Percentiles rank a stretch among this genome's conserved stretches.
phyloP scores from a whole-genome alignment of 257 asterid species.

The Gentiana straminea region DNA sequence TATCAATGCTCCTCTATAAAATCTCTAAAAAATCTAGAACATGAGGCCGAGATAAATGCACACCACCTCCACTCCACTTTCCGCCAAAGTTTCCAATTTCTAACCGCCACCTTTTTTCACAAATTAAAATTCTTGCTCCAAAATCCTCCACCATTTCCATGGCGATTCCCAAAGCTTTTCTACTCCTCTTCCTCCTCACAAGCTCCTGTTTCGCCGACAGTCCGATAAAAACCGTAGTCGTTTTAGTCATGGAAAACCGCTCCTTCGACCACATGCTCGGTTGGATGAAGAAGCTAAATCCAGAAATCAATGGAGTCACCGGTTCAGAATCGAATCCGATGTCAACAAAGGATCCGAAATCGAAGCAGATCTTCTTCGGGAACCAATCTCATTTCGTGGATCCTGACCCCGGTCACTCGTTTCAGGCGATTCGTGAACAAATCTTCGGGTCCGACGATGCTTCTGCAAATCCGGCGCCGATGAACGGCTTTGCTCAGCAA shows the following conservation, averaged over 20 bases:
- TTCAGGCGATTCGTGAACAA: conserved; percentile 80
- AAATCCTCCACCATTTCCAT: conserved; percentile 1
- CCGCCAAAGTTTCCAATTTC: no score
- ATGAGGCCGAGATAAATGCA: no score
- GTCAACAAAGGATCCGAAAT: conserved; percentile 38
- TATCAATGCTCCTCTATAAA: no score
- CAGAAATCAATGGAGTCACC: conserved; percentile 62
- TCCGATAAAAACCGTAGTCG: conserved; percentile 78
- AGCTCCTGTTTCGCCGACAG: conserved; percentile 7
- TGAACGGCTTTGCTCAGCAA: conserved; percentile 89
- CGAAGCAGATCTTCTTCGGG: conserved; percentile 35
- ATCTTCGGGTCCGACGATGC: conserved; percentile 57
- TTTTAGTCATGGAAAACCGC: conserved; percentile 87
- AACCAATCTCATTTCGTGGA: conserved; percentile 59
- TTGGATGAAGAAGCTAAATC: conserved; percentile 88
- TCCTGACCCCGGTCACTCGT: conserved; percentile 94
- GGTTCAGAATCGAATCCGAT: conserved; percentile 61
- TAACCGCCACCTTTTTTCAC: not conserved
- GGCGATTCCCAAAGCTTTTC: not conserved
- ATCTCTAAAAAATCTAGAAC: no score
- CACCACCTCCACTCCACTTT: no score
- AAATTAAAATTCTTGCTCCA: not conserved
- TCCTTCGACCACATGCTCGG: conserved; percentile 98
- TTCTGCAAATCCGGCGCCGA: conserved; percentile 35
- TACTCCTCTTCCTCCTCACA: conserved; percentile 1